Evolutionary conservation across 2,329 filamentous ascomycete genomes (phyloP), one percentile per base, ranked within the genome.

Genomic region (Hypoxylon sp.): DNA sequence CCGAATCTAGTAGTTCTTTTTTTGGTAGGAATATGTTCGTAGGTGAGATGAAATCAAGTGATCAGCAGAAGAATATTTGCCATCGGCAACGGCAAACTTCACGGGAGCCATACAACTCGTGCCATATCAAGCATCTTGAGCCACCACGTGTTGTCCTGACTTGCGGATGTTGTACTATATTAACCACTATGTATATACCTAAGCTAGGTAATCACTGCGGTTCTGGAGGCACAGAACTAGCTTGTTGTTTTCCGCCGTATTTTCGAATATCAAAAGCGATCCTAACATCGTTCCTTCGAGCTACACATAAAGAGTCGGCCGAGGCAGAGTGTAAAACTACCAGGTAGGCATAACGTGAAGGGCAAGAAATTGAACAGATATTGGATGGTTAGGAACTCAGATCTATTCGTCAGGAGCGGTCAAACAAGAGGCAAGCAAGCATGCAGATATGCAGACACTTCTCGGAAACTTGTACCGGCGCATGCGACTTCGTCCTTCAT

Each of bases 81-180:
- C 45, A 11, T 49, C 41, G 41, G 19, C 17, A 52, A 60, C 30
- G 59, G 28, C 45, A 52, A 23, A 51, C 36, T 57, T 13, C 21
- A 41, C 30, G n/a, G 51, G 34, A 59, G 34, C 36, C 21, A 49
- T 14, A 36, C 25, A 2, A 23, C 25, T 30, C 19, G 46, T 57
- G 55, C 50, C 17, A 38, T 36, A 60, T 45, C 48, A 19, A 61
- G 46, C 52, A 34, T 53, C 23, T 25, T 48, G 50, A 43, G 11
- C 36, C n/a, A 23, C 32, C 43, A 45, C 43, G 7, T 52, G 11
- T 57, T 36, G 30, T 51, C 32, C 43, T 30, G 38, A 56, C 28
- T 23, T 21, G 5, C 28, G n/a, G 41, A 46, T 28, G 50, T 52
- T 69, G 66, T 66, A 63, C 50, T 63, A 69, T 69, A 69, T 57